These are phyloP conservation scores for Royoungia palumana DNA, from an alignment of 768 basidiomycete species.

Conservation along the genomic window DNA sequence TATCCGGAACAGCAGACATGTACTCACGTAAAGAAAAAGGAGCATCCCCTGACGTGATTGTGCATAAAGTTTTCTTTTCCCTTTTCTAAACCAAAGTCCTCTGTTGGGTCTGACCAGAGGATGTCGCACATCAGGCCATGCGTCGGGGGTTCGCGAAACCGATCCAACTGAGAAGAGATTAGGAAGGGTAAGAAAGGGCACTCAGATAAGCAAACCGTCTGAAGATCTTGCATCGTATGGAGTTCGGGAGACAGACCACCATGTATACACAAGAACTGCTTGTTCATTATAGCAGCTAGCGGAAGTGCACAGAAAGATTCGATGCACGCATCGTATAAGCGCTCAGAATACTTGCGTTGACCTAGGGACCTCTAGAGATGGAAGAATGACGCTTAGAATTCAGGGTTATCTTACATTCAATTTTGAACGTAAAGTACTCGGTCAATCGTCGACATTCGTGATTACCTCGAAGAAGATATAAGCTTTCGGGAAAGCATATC, in stretches of 20 bases:
- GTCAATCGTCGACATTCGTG: slow-evolving; percentile 67
- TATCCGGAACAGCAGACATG: not conserved
- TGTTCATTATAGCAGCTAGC: slow-evolving; percentile 75
- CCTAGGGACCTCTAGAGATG: slow-evolving; percentile 34
- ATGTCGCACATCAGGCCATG: slow-evolving; percentile 75
- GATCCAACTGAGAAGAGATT: slow-evolving; percentile 48
- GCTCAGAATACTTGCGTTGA: slow-evolving; percentile 74
- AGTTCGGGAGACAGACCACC: slow-evolving; percentile 72
- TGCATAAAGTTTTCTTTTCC: slow-evolving; percentile 63
- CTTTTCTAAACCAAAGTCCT: slow-evolving; percentile 70
- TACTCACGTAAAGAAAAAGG: slow-evolving; percentile 70
- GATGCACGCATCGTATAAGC: slow-evolving; percentile 73
- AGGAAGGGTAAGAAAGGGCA: not conserved
- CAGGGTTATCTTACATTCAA: slow-evolving; percentile 36
- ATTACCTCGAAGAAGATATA: slow-evolving; percentile 62
- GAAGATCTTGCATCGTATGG: slow-evolving; percentile 63
- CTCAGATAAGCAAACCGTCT: slow-evolving; percentile 40
- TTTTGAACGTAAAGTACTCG: slow-evolving; percentile 62
- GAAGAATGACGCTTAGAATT: not conserved
- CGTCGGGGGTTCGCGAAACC: slow-evolving; percentile 72
- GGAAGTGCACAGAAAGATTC: slow-evolving; percentile 70
- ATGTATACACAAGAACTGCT: slow-evolving; percentile 75
- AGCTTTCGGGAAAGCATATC: slow-evolving; percentile 58
- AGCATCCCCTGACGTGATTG: slow-evolving; percentile 72
- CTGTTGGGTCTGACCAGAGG: slow-evolving; percentile 71